Base-by-base conservation (phyloP, 345 rosid species). In the Bretschneidera sinensis region DNA sequence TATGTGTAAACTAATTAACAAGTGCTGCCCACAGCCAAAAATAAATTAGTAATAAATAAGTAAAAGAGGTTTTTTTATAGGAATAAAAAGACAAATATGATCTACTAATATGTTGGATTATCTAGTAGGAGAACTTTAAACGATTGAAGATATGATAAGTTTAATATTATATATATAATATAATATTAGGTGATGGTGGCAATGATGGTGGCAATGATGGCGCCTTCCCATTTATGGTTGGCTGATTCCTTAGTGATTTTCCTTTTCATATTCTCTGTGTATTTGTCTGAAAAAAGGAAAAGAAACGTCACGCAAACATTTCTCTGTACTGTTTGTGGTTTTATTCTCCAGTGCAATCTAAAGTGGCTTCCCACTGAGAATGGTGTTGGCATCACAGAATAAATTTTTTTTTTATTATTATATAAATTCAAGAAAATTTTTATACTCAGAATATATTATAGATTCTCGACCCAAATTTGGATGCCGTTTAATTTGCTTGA, bases 231-330 rank as follows among this genome's bases (percentile, higher is more conserved):
- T 47, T 24, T 31, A 45, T 59, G 67, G 25, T 58, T 64, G 82
- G 79, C 9, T 24, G 64, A 69, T 65, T 71, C 65, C 65, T 10
- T 56, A 59, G 79, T 71, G 76, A 67, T 62, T 58, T 59, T 60
- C 60, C 65, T 71, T 78, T 71, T 55, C 73, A 65, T 59, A 62
- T 61, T 64, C 65, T 64, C 19, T 21, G n/a, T n/a, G 20, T 53
- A 14, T 48, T 35, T 21, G 23, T 56, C n/a, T 23, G 17, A 61
- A 52, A 23, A 60, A 45, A 62, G 22, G 43, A 64, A 62, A 51
- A 60, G 70, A 68, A 68, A 60, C 73, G 75, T 72, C 78, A 72
- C 63, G 65, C 73, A 67, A 70, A 58, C 72, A 72, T 70, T 56
- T n/a, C 67, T 53, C 45, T 55, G 14, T 31, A 5, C 31, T 45